Evolutionary conservation across 2,329 filamentous ascomycete species (phyloP).

Genomic region (Aureobasidium melanogenum): DNA sequence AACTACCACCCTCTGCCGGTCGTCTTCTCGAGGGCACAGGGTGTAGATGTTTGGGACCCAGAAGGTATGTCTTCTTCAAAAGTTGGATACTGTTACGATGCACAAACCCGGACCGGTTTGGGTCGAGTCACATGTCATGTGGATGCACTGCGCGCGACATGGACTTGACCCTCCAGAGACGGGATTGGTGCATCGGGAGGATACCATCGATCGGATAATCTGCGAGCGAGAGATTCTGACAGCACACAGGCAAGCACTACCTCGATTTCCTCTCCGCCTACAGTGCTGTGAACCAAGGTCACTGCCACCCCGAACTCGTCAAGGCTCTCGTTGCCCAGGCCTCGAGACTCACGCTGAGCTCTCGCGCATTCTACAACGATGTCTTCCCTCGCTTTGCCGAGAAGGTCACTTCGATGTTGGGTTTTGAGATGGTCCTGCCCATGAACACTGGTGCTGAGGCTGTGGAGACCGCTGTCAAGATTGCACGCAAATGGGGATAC

Average conservation of each 20-base stretch:
- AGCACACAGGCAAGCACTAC: conserved; percentile 57
- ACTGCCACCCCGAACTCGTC: conserved; percentile 94
- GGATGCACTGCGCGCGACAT: neutral
- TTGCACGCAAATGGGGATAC: conserved; percentile 96
- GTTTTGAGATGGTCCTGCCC: conserved; percentile 94
- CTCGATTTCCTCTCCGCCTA: conserved; percentile 98
- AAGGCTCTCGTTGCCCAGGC: conserved; percentile 87
- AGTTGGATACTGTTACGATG: too few relatives aligned
- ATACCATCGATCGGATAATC: too few relatives aligned
- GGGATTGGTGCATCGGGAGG: neutral
- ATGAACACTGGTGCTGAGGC: conserved; percentile 98
- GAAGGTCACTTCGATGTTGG: conserved; percentile 80
- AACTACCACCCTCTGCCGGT: conserved; percentile 98
- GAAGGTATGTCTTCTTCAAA: conserved; percentile 50
- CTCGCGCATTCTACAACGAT: conserved; percentile 94
- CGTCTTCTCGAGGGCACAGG: conserved; percentile 78
- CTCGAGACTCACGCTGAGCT: conserved; percentile 79
- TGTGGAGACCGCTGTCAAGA: conserved; percentile 91
- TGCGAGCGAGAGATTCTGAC: neutral
- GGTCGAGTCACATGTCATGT: neutral
- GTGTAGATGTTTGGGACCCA: conserved; percentile 90
- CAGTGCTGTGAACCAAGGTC: conserved; percentile 94
- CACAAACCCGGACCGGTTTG: neutral
- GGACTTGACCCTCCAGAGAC: neutral
- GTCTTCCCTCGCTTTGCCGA: conserved; percentile 94